Conservation (phyloP, 2,329 filamentous ascomycete species). For the Colletotrichum chlorophyti region DNA sequence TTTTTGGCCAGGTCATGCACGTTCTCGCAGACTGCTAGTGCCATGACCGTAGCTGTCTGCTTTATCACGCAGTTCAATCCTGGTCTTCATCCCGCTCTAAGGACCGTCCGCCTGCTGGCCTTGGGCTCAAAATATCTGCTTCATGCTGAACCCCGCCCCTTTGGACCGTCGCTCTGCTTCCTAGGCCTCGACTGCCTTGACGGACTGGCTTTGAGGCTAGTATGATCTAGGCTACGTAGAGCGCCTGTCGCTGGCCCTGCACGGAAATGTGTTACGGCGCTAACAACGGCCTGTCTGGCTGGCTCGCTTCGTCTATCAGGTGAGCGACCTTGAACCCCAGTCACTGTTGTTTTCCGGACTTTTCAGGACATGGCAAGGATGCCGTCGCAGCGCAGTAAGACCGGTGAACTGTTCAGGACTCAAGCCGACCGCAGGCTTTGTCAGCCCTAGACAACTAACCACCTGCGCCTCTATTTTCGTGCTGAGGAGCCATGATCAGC, state of each 20-base stretch:
- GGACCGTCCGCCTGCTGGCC: constrained; percentile 6
- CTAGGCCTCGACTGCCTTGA: not conserved
- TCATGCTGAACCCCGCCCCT: constrained; percentile 14
- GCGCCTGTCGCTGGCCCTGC: constrained; percentile 1
- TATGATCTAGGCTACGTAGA: too few species aligned
- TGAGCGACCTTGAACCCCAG: not conserved
- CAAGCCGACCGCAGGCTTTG: too few species aligned
- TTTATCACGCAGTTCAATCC: not conserved
- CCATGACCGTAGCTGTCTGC: constrained; percentile 6
- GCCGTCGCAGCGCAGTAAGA: too few species aligned
- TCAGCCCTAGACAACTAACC: not conserved
- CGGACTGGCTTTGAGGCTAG: constrained; percentile 4
- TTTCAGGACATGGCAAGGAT: too few species aligned
- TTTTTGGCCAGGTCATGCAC: constrained; percentile 8
- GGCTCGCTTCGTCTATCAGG: constrained; percentile 9
- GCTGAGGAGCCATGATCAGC: constrained; percentile 12
- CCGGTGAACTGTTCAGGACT: too few species aligned
- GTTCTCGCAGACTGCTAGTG: not conserved
- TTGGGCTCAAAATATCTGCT: not conserved
- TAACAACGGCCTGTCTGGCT: constrained; percentile 1
- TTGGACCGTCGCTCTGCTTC: not conserved
- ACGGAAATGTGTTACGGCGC: constrained; percentile 16
- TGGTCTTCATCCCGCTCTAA: constrained; percentile 12
- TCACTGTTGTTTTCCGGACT: not conserved
- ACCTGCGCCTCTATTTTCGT: not conserved